These are phyloP conservation scores for Begonia fuchsioides DNA, from an alignment of 306 rosid species.

Conservation along the genomic window DNA sequence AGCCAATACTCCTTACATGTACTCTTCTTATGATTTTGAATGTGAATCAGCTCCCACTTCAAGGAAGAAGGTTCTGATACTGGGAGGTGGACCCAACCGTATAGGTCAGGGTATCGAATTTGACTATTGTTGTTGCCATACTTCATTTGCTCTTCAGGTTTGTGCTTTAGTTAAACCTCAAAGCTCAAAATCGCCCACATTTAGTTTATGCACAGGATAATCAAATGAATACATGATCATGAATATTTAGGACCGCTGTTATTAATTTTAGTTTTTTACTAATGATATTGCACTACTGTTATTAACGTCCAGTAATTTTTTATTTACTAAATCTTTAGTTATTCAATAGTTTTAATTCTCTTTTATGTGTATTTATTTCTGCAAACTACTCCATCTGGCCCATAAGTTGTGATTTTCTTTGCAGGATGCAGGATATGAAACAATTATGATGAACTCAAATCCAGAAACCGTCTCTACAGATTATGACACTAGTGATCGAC, in stretches of 20 bases:
- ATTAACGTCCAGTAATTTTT: no score
- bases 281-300: no score
- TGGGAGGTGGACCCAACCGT: slow-evolving; percentile 98
- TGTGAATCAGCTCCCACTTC: slow-evolving; percentile 88
- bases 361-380: no score
- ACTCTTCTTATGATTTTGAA: slow-evolving; percentile 93
- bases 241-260: no score
- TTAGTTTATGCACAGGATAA: no score
- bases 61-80: slow-evolving; percentile 70
- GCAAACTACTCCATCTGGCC: no score
- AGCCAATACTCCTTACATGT: slow-evolving; percentile 97
- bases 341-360: no score
- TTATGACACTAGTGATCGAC: slow-evolving; percentile 93
- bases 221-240: no score
- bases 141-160: slow-evolving; percentile 91
- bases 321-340: no score
- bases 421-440: slow-evolving; percentile 85
- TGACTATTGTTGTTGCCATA: slow-evolving; percentile 95
- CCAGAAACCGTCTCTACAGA: slow-evolving; percentile 96
- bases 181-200: no score
- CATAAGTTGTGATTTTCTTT: slow-evolving; percentile 9
- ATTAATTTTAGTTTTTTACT: background rate
- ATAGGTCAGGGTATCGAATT: slow-evolving; percentile 99
- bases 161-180: slow-evolving; percentile 4
- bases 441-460: slow-evolving; percentile 97